Evolutionary conservation across 2,329 filamentous ascomycete species (phyloP).

Genomic region (Botrytis cinerea): DNA sequence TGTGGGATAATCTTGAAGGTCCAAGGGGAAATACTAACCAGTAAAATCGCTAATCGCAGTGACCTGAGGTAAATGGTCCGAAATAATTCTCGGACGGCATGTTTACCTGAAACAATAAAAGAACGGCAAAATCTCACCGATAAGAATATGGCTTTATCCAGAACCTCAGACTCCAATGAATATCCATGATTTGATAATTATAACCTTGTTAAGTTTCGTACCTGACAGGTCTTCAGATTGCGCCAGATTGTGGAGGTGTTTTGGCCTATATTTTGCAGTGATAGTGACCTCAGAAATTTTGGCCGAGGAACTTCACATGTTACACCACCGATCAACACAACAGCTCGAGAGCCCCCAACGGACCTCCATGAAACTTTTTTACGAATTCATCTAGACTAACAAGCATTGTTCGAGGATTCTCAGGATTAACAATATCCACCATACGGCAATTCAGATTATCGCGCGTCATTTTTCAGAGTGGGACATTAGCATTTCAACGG

Average conservation of each 20-base stretch:
- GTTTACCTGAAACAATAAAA: slow-evolving; percentile 2
- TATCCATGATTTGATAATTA: not conserved
- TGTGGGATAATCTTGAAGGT: not conserved
- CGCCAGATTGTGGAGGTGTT: not conserved
- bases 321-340: not conserved
- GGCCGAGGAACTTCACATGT: slow-evolving; percentile 4
- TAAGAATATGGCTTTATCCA: slow-evolving; percentile 2
- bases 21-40: not conserved
- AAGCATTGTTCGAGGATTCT: not conserved
- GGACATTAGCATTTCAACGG: not conserved
- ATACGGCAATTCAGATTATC: not conserved
- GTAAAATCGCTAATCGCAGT: not conserved
- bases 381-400: not conserved
- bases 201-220: not conserved
- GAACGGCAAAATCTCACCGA: slow-evolving; percentile 6
- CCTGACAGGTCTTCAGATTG: not conserved
- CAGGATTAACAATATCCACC: not conserved
- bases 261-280: not conserved
- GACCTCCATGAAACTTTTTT: not conserved
- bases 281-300: not conserved
- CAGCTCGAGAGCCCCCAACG: not conserved
- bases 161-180: not conserved
- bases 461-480: not conserved
- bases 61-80: not conserved
- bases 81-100: not conserved